A percentile compares a stretch with the other conserved stretches of the same genome.
These are phyloP conservation scores for Zizania palustris DNA, from an alignment of 202 grass and related monocot species.

Conservation along the genomic window DNA sequence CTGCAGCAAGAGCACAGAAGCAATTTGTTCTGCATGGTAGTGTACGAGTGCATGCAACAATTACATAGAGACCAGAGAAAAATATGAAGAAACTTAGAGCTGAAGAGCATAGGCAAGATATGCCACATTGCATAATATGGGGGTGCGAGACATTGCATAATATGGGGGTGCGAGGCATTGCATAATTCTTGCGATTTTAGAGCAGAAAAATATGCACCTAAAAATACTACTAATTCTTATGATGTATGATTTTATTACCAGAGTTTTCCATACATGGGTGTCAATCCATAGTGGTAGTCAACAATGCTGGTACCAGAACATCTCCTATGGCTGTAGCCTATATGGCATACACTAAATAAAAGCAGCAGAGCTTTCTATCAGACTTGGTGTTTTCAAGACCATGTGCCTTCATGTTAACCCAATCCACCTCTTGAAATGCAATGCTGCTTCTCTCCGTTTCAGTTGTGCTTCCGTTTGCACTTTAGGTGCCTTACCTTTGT, in stretches of 20 bases:
- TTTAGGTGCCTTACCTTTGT: slow-evolving; percentile 77
- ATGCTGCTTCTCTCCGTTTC: slow-evolving; percentile 81
- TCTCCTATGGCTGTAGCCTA: neutral
- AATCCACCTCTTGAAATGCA: slow-evolving; percentile 88
- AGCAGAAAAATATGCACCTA: slow-evolving; percentile 5
- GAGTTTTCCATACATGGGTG: slow-evolving; percentile 3
- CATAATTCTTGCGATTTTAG: neutral
- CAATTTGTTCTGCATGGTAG: too few species aligned
- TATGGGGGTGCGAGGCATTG: neutral
- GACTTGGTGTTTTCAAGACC: slow-evolving; percentile 15
- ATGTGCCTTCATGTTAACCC: slow-evolving; percentile 56
- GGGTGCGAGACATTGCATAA: too few species aligned
- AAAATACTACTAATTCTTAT: neutral
- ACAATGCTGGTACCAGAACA: neutral
- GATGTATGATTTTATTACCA: slow-evolving; percentile 28
- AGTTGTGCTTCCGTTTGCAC: slow-evolving; percentile 90
- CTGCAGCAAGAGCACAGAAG: too few species aligned
- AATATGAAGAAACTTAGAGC: neutral
- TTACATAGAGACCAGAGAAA: neutral
- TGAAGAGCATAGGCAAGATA: neutral
- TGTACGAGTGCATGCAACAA: neutral
- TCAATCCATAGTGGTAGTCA: slow-evolving; percentile 33
- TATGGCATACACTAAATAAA: neutral
- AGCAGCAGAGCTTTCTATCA: slow-evolving; percentile 17
- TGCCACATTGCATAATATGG: too few species aligned